Evolutionary conservation across 148 eudicot genomes (phyloP), one percentile per base, ranked within the genome.

Genomic region (Rhododendron kiyosumense): DNA sequence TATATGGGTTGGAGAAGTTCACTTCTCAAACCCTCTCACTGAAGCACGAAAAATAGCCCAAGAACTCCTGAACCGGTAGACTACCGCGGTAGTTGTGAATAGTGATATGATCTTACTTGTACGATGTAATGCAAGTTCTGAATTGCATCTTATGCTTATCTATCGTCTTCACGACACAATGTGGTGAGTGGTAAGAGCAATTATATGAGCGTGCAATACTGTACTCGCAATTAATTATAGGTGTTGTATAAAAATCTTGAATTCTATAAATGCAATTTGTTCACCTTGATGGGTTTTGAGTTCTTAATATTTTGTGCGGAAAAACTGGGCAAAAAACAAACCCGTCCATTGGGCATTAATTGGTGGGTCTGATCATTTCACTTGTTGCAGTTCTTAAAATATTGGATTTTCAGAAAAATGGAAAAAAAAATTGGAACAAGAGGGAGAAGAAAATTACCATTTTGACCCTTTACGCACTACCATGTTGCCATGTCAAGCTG

Each of bases 1-100:
- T 89, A 87, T 96, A 86, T 94, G 96, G 99, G 94, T 88, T 51
- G 85, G 86, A 57, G 92, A 92, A 85, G 96, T 95, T 88, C 69
- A 24, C 81, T 90, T 81, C 65, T 83, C 88, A 52, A 84, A 93
- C 86, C 87, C 92, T 71, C 92, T 95, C 52, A 48, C 86, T 77
- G 93, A 94, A 90, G 96, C 97, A 57, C 92, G 94, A 90, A 90
- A 84, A 86, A 83, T 92, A 38, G 59, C 92, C 77, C 91, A 89
- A 90, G 90, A 89, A 89, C 85, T 89, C 84, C 28, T 61, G 83
- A 87, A 65, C 89, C 84, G 84, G 88, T 87, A 89, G 48, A 41
- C 45, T 41, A 5, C 7, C 1, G 1, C 45, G 8, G 45, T 41
- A 41, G 45, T 41, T 41, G 45, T 41, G 45, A 41, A 41, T n/a